These are phyloP conservation scores for Suhomyces prunicola DNA, from an alignment of 805 yeast species.

Conservation along the genomic window DNA sequence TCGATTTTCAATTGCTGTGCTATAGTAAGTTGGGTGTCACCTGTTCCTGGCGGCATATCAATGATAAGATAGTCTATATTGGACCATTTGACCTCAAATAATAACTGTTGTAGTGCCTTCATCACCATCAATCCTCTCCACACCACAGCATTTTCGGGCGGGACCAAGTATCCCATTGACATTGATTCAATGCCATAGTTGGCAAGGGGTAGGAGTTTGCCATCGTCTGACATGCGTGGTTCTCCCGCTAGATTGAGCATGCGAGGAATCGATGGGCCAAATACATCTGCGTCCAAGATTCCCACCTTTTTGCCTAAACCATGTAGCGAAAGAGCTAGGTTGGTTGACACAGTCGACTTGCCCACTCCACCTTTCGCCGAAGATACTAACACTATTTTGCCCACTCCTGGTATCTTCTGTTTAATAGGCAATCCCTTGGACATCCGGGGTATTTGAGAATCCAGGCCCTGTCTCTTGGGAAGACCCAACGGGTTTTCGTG, in stretches of 20 bases:
- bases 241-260: conserved; percentile 67
- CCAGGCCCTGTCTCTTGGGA: conserved; percentile 19
- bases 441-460: conserved; percentile 37
- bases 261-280: conserved; percentile 82
- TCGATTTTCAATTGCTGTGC: conserved; percentile 72
- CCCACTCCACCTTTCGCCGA: conserved; percentile 86
- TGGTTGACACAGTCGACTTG: conserved; percentile 70
- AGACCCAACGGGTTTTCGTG: conserved; percentile 44
- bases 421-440: conserved; percentile 55
- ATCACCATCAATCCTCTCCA: conserved; percentile 89
- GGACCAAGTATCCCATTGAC: conserved; percentile 84
- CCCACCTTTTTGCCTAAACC: conserved; percentile 58
- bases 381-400: conserved; percentile 60
- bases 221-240: conserved; percentile 52
- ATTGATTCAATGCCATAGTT: conserved; percentile 78
- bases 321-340: conserved; percentile 62
- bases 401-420: conserved; percentile 57
- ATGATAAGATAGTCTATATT: conserved; percentile 64
- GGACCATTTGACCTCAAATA: conserved; percentile 79
- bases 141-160: conserved; percentile 65
- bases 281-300: conserved; percentile 73
- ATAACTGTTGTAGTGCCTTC: conserved; percentile 80
- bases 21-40: conserved; percentile 81
- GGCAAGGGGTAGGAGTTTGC: conserved; percentile 60
- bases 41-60: conserved; percentile 92